Evolutionary conservation across 805 yeast species (phyloP).

Genomic region (Scheffersomyces amazonensis): DNA sequence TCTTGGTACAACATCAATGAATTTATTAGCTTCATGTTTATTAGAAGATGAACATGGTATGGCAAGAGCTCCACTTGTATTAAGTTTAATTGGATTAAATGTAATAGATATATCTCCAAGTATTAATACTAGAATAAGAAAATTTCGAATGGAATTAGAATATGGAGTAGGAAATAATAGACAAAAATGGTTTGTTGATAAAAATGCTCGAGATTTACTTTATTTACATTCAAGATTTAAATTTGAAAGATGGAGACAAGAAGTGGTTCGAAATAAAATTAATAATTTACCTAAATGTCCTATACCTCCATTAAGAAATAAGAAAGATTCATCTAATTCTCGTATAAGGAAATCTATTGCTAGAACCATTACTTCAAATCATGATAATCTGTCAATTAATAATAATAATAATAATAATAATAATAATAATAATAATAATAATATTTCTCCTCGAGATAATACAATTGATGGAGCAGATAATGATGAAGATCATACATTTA

Average conservation of each 20-base stretch:
- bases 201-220: slow-evolving; percentile 69
- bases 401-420: neutral
- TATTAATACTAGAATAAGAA: slow-evolving; percentile 37
- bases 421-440: neutral
- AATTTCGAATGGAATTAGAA: slow-evolving; percentile 71
- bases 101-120: slow-evolving; percentile 50
- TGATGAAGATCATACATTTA: slow-evolving; percentile 10
- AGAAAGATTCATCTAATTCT: neutral
- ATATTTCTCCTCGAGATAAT: neutral
- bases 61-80: slow-evolving; percentile 77
- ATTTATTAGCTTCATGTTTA: slow-evolving; percentile 72
- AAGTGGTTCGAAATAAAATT: slow-evolving; percentile 28
- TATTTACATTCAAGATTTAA: slow-evolving; percentile 68
- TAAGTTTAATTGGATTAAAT: slow-evolving; percentile 68
- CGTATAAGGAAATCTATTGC: neutral
- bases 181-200: slow-evolving; percentile 75
- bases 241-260: slow-evolving; percentile 37
- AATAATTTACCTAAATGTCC: slow-evolving; percentile 46
- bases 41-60: slow-evolving; percentile 73
- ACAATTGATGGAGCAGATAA: neutral
- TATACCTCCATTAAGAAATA: slow-evolving; percentile 30
- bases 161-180: slow-evolving; percentile 84
- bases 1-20: slow-evolving; percentile 71
- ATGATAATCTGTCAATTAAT: neutral
- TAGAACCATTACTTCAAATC: neutral